These are phyloP conservation scores for Dryadomyces quercivorus DNA, from an alignment of 2,329 filamentous ascomycete genomes.

Conservation along the genomic window DNA sequence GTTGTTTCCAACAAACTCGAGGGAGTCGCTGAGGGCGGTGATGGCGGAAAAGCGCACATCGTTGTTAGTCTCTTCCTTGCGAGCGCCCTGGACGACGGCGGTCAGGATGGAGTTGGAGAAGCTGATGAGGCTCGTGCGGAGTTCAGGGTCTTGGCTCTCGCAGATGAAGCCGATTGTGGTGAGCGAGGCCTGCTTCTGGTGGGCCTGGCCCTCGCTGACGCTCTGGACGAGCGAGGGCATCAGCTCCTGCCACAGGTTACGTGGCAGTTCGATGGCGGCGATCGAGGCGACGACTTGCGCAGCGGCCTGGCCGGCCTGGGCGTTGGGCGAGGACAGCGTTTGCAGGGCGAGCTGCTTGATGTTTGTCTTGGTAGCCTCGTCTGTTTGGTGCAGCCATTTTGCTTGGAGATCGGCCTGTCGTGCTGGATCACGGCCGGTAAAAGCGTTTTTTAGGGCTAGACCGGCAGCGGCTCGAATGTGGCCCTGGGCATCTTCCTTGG, in stretches of 20 bases:
- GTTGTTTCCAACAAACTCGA: constrained; percentile 96
- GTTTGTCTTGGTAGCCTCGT: constrained; percentile 67
- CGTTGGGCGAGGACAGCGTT: constrained; percentile 68
- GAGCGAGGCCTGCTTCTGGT: constrained; percentile 88
- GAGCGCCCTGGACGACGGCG: constrained; percentile 90
- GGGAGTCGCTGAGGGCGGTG: constrained; percentile 84
- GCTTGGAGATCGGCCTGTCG: constrained; percentile 82
- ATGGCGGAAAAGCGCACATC: constrained; percentile 92
- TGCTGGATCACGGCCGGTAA: constrained; percentile 80
- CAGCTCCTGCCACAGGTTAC: constrained; percentile 85
- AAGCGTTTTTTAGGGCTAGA: constrained; percentile 96
- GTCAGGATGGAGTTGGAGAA: constrained; percentile 98
- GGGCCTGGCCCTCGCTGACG: constrained; percentile 73
- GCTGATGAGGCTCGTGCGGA: constrained; percentile 65
- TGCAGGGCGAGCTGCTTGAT: constrained; percentile 87
- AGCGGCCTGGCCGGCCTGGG: constrained; percentile 74
- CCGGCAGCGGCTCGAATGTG: constrained; percentile 88
- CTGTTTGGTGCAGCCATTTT: constrained; percentile 82
- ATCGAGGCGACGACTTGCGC: constrained; percentile 94
- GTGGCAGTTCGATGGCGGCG: constrained; percentile 85
- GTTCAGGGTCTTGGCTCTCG: constrained; percentile 82
- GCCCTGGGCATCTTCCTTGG: constrained; percentile 73
- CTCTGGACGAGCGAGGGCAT: constrained; percentile 85
- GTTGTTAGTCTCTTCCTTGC: constrained; percentile 85
- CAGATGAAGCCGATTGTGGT: constrained; percentile 98